Evolutionary conservation across 176 grass and related monocot genomes (phyloP), one percentile per base, ranked within the genome.

Genomic region (Cenchrus fungigraminus): DNA sequence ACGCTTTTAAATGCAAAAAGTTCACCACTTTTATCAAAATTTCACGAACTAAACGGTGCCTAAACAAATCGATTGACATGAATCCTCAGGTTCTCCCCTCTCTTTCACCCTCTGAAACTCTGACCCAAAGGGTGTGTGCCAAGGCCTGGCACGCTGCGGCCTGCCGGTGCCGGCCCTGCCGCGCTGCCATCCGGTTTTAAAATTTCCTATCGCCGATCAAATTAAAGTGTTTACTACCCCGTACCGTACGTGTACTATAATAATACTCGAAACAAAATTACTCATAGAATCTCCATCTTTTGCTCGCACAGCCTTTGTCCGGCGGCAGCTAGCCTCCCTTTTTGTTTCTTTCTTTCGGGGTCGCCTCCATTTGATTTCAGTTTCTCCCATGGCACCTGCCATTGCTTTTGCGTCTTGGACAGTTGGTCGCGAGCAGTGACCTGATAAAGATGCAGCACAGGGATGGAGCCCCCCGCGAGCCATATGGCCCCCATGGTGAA

Each of bases 351-450:
- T 22, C 66, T 47, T 65, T 63, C 58, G 14, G 8, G 15, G 2
- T 56, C 17, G 10, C 9, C 31, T 74, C 14, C 79, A 68, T 79
- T 86, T 90, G 79, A 90, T 90, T 90, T 90, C 61, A 59, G 64
- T 83, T 90, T 74, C 84, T 83, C 79, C 89, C 84, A 87, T 87
- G 47, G 47, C 71, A 73, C 2, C 61, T 31, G 61, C 61, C 20
- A 50, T 68, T 44, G 4, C 63, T 82, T 82, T 77, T 65, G 43
- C 54, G 28, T 16, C 62, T 17, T 15, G 51, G 37, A 40, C 34
- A 34, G 34, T 34, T 34, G 34, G 74, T 42, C 42, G 0, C 15
- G 73, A 82, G 14, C 57, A 55, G 78, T 51, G 72, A 70, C 16
- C 44, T 12, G 53, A 29, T 83, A 6, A 66, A 76, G 42, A 67